Conservation (phyloP, 2,329 filamentous ascomycete species). For the Herpomyces periplanetae region DNA sequence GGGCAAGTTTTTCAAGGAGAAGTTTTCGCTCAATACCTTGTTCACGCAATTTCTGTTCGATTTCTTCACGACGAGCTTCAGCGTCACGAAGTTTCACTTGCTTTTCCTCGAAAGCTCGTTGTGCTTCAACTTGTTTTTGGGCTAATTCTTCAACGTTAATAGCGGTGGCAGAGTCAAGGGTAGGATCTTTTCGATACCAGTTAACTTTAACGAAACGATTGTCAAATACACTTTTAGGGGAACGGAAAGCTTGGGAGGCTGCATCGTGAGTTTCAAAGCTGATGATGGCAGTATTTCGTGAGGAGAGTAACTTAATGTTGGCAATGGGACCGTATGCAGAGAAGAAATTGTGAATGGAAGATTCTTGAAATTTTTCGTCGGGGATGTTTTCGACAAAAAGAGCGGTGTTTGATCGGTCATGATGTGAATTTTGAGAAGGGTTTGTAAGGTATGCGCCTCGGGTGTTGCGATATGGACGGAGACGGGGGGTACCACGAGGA, state of each 20-base stretch:
- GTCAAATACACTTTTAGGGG: slow-evolving; percentile 42
- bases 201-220: slow-evolving; percentile 56
- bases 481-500: slow-evolving; percentile 4
- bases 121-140: slow-evolving; percentile 26
- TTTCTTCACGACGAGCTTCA: slow-evolving; percentile 17
- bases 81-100: slow-evolving; percentile 19
- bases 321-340: slow-evolving; percentile 24
- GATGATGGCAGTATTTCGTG: slow-evolving; percentile 25
- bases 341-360: slow-evolving; percentile 25
- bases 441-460: slow-evolving; percentile 15
- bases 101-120: slow-evolving; percentile 24
- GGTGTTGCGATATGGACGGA: slow-evolving; percentile 7
- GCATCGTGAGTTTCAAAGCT: slow-evolving; percentile 23
- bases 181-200: slow-evolving; percentile 15
- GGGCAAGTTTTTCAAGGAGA: slow-evolving; percentile 19
- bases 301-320: slow-evolving; percentile 21
- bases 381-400: slow-evolving; percentile 45
- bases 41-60: slow-evolving; percentile 20
- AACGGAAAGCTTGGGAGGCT: slow-evolving; percentile 28
- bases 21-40: slow-evolving; percentile 23
- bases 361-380: slow-evolving; percentile 23
- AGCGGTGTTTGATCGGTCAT: slow-evolving; percentile 20
- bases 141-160: slow-evolving; percentile 28
- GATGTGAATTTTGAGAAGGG: slow-evolving; percentile 20
- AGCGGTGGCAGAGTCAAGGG: slow-evolving; percentile 9